Conservation (phyloP, 805 yeast species). For the Lipomyces yamanashiensis region DNA sequence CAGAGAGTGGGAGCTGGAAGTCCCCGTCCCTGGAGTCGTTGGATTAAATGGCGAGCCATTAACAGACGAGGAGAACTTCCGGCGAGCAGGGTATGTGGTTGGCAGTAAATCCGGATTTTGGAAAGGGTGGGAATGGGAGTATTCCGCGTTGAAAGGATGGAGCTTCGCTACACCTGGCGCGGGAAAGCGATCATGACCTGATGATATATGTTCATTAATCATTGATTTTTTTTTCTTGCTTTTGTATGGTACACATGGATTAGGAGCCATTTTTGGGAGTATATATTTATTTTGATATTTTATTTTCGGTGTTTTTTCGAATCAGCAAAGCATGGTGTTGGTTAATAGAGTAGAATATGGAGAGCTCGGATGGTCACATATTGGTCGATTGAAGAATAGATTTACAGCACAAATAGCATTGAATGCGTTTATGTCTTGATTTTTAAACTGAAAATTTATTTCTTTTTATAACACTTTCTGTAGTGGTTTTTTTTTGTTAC, state of each 20-base stretch:
- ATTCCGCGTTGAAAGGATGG: slow-evolving; percentile 32
- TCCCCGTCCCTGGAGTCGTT: neutral
- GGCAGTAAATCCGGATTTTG: slow-evolving; percentile 1
- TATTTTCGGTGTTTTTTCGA: neutral
- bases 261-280: neutral
- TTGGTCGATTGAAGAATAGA: too few relatives aligned
- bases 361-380: too few relatives aligned
- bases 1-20: slow-evolving; percentile 31
- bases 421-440: too few relatives aligned
- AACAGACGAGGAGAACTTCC: slow-evolving; percentile 23
- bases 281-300: neutral
- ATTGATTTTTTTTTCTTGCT: neutral
- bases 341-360: neutral
- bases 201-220: neutral
- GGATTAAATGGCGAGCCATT: slow-evolving; percentile 18
- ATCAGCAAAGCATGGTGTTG: neutral
- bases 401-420: too few relatives aligned
- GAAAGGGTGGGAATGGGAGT: slow-evolving; percentile 32
- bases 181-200: neutral
- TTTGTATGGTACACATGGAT: neutral
- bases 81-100: slow-evolving; percentile 9
- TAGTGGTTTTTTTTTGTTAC: neutral
- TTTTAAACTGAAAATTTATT: too few relatives aligned
- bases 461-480: too few relatives aligned
- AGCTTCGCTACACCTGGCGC: slow-evolving; percentile 3